Evolutionary conservation across 495 filamentous ascomycete species (phyloP), one percentile per base, ranked within the genome.

Genomic region (Penicillium daleae): DNA sequence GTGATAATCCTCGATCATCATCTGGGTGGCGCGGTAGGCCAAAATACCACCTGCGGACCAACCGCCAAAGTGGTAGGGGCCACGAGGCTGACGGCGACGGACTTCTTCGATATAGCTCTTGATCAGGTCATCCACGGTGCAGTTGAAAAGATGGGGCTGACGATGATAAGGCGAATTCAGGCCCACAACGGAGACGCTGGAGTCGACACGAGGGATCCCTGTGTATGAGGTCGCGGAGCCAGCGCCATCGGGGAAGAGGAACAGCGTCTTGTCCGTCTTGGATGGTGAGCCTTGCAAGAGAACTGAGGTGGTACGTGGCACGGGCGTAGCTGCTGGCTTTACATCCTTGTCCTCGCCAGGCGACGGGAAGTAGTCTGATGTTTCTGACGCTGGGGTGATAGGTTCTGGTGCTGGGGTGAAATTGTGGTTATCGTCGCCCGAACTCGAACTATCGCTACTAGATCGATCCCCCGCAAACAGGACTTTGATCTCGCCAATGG

Each of bases 181-280:
- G 44, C 57, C 44, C 10, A 33, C 48, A 2, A 59, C 12, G 12
- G 32, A 19, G 15, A 49, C n/a, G 2, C 37, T 37, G 5, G 31
- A n/a, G 13, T 37, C 22, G 4, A 59, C 13, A 1, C 6, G 12
- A 19, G 52, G 60, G 26, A 62, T 26, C 2, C 32, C 17, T 2
- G 42, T 33, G 42, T 56, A 62, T 2, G 39, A 32, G 2, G 49
- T 50, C 27, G 42, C 32, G 0, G 52, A 49, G 6, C 60, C 52
- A 9, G 60, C 22, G 9, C 53, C 60, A 40, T 62, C 60, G n/a
- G 60, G 29, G 29, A 62, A 42, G 15, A 62, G 37, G 42, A 49
- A 62, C 17, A 62, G 12, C 9, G 52, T 33, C 49, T 31, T 42
- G 4, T 35, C 26, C 7, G 17, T 55, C 24, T 33, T 32, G 0